phyloP scores from a whole-genome alignment of 2,329 filamentous ascomycete species.

The Aspergillus arachidicola region DNA sequence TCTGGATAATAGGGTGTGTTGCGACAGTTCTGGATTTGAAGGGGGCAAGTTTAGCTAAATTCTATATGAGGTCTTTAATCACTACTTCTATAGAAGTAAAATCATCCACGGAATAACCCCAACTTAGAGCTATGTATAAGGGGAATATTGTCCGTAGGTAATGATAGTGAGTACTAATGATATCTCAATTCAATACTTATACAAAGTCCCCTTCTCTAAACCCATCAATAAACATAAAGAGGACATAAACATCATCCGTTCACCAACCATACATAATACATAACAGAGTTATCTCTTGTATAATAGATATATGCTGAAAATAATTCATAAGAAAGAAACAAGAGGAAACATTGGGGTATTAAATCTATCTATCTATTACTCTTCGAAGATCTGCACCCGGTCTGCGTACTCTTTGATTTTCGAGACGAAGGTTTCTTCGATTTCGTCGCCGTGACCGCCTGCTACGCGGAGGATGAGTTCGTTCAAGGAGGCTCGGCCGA shows the following conservation, averaged over 20 bases:
- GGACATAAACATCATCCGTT: background rate
- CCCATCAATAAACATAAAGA: background rate
- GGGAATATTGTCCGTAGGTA: no score
- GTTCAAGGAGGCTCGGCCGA: constrained; percentile 85
- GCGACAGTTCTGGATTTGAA: no score
- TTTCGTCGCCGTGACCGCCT: constrained; percentile 78
- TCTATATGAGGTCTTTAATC: no score
- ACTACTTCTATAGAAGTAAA: no score
- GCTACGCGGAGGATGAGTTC: constrained; percentile 86
- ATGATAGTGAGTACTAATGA: no score
- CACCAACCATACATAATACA: background rate
- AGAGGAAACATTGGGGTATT: background rate
- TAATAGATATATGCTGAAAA: background rate
- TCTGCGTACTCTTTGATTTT: constrained; percentile 81
- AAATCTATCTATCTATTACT: constrained; percentile 44
- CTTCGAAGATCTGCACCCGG: constrained; percentile 79
- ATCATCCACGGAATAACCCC: no score
- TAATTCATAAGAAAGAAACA: background rate
- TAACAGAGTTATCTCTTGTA: background rate
- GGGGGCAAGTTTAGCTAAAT: no score
- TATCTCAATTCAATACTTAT: background rate
- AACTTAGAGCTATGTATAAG: no score
- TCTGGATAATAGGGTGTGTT: no score
- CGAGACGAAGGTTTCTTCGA: constrained; percentile 76
- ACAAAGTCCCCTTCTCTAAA: background rate